Evolutionary conservation across 805 yeast species (phyloP).

Genomic region (Myxozyma sirexii): DNA sequence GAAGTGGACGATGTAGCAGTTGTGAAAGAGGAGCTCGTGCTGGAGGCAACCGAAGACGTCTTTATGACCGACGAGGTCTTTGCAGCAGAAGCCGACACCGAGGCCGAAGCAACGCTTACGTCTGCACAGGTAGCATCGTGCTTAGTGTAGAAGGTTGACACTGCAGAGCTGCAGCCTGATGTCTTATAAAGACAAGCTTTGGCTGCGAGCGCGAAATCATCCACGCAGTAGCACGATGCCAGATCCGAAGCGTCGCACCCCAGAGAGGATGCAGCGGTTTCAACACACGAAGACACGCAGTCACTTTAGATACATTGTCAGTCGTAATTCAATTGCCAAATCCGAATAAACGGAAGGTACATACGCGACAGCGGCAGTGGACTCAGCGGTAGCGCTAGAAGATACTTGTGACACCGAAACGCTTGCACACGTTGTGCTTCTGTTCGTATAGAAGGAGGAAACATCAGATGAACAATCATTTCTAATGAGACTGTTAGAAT

Average conservation of each 20-base stretch:
- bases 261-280: background rate
- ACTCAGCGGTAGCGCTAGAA: background rate
- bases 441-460: background rate
- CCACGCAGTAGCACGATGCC: background rate
- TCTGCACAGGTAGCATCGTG: background rate
- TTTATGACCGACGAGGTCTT: background rate
- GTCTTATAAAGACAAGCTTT: background rate
- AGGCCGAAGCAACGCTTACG: background rate
- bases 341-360: background rate
- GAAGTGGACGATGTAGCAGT: background rate
- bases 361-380: background rate
- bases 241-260: background rate
- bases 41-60: background rate
- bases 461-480: too few species aligned
- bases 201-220: background rate
- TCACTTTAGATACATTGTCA: background rate
- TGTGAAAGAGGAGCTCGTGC: background rate
- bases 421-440: background rate
- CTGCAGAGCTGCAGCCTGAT: background rate
- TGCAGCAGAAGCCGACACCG: background rate
- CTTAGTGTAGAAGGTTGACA: background rate
- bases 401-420: background rate
- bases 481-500: too few species aligned
- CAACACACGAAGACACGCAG: background rate
- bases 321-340: background rate